phyloP scores from a whole-genome alignment of 2,329 filamentous ascomycete genomes.

The Escovopsis sp. region DNA sequence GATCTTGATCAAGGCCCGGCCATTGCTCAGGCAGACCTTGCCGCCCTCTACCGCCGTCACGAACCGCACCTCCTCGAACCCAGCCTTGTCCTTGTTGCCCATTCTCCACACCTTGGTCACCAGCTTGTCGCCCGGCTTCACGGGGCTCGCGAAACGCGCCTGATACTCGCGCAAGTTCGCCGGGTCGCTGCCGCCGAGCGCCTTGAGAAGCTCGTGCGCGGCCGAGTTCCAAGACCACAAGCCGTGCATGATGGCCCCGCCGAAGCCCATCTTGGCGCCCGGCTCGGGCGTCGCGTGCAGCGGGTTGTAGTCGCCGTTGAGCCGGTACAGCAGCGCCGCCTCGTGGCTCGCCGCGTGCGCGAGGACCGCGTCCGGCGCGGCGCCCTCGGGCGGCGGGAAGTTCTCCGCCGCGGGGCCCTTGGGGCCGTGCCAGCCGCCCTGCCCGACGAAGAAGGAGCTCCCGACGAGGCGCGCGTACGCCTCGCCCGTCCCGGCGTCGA shows the following conservation, averaged over 20 bases:
- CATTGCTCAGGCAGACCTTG: conserved; percentile 79
- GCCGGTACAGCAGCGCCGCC: conserved; percentile 62
- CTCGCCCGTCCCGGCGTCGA: conserved; percentile 53
- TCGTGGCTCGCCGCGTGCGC: conserved; percentile 55
- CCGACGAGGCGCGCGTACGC: conserved; percentile 55
- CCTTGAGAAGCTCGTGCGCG: conserved; percentile 55
- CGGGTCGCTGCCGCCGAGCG: conserved; percentile 61
- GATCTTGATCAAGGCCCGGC: conserved; percentile 60
- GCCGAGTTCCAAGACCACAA: conserved; percentile 77
- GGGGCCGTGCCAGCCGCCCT: conserved; percentile 73
- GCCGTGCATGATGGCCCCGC: conserved; percentile 77
- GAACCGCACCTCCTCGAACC: conserved; percentile 73
- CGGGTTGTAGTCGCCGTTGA: conserved; percentile 92
- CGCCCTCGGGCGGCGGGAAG: conserved; percentile 61
- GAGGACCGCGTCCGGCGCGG: conserved; percentile 57
- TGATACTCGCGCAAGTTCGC: conserved; percentile 78
- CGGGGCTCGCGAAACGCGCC: conserved; percentile 72
- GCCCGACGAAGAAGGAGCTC: conserved; percentile 65
- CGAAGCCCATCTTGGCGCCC: conserved; percentile 79
- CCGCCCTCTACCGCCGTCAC: conserved; percentile 61
- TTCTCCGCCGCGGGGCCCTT: conserved; percentile 71
- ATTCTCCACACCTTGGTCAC: conserved; percentile 69
- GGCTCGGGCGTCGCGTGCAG: conserved; percentile 78
- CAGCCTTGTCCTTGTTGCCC: conserved; percentile 41
- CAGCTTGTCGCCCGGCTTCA: conserved; percentile 69